Evolutionary conservation across 441 rosid genomes (phyloP), one percentile per base, ranked within the genome.

Genomic region (Gossypium trilobum): DNA sequence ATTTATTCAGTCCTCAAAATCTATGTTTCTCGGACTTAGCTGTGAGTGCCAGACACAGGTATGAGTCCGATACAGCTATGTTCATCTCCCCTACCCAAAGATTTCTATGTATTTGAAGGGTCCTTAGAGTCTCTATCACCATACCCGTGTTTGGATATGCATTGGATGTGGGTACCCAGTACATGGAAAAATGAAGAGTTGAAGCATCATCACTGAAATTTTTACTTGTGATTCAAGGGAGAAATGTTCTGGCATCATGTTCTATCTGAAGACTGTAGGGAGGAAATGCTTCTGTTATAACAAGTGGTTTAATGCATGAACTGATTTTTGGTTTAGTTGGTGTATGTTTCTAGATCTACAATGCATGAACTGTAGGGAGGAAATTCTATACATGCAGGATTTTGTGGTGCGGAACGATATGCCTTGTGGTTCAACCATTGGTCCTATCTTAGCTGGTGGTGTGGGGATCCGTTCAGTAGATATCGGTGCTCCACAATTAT

Each of bases 391-490:
- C 50, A 46, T 56, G 75, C 86, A 95, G 98, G 99, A 95, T 78
- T 95, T 95, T 73, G 98, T 89, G 79, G 97, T 95, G 54, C 94
- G 98, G 70, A 95, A 95, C 62, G 97, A 93, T 84, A 87, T 93
- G 93, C 80, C 80, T 2, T 95, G 99, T 0, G 99, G 98, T 36
- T 93, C 99, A 10, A 95, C 99, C 76, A 95, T 93, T 4, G 97
- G 99, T 62, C 99, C 98, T 1, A 95, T 95, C 74, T 76, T 95
- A 51, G 96, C 98, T 16, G 93, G 99, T 67, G 93, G 96, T 10
- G 89, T 90, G 46, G 98, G 99, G 70, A 91, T 95, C 79, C 92
- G 98, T 6, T 89, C 99, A 0, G 97, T 95, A 46, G 99, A 93
- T 74, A 95, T 95, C 0, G 99, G 98, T 31, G 97, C 98, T 27